Evolutionary conservation across 2,329 filamentous ascomycete genomes (phyloP).

Genomic region (Atkinsonella hypoxylon): DNA sequence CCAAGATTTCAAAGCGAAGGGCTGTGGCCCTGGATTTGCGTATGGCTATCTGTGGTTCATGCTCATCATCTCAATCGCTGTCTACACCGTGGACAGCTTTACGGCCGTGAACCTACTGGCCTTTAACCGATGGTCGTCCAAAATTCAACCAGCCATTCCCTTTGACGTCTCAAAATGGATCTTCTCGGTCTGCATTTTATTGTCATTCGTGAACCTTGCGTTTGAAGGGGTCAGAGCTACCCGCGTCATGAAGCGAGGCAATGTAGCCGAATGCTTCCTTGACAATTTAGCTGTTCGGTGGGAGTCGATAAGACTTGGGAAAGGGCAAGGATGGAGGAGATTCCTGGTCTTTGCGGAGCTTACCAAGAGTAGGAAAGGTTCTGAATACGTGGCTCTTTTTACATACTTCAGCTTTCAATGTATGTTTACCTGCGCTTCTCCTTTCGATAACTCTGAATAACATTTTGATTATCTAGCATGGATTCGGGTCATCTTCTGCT

Average conservation of each 20-base stretch:
- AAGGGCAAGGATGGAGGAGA: slow-evolving; percentile 69
- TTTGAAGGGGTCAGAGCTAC: slow-evolving; percentile 73
- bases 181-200: slow-evolving; percentile 82
- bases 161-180: slow-evolving; percentile 84
- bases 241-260: slow-evolving; percentile 70
- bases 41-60: slow-evolving; percentile 80
- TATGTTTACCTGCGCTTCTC: slow-evolving; percentile 21
- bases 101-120: slow-evolving; percentile 83
- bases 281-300: slow-evolving; percentile 76
- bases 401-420: slow-evolving; percentile 70
- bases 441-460: neutral
- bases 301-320: slow-evolving; percentile 67
- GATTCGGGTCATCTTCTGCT: slow-evolving; percentile 79
- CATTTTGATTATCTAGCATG: slow-evolving; percentile 43
- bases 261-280: slow-evolving; percentile 83
- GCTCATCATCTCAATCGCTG: slow-evolving; percentile 64
- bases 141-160: slow-evolving; percentile 66
- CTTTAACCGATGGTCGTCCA: slow-evolving; percentile 80
- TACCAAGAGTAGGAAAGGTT: slow-evolving; percentile 83
- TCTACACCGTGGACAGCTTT: slow-evolving; percentile 85
- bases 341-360: slow-evolving; percentile 89
- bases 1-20: slow-evolving; percentile 72
- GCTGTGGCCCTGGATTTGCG: slow-evolving; percentile 64
- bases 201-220: slow-evolving; percentile 71
- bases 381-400: slow-evolving; percentile 82